phyloP scores from a whole-genome alignment of 371 early-diverging fungal species.

The Apophysomyces sp. region DNA sequence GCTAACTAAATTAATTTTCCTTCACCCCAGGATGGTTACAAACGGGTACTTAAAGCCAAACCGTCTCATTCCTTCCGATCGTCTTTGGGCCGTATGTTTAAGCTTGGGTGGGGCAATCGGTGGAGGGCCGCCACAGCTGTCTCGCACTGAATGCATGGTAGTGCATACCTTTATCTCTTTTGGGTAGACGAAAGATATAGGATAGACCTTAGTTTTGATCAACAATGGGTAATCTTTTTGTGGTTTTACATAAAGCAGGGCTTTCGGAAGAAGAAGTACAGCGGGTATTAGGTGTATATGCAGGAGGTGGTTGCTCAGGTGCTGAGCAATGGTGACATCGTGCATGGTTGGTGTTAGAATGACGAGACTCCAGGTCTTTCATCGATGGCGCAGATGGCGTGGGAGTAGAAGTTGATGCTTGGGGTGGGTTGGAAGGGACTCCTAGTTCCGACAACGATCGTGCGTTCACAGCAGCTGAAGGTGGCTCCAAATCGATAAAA shows the following conservation, averaged over 20 bases:
- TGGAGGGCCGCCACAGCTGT: constrained; percentile 7
- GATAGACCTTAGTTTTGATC: neutral
- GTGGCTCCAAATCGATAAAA: neutral
- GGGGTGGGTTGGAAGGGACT: neutral
- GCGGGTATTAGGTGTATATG: neutral
- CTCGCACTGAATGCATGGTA: constrained; percentile 16
- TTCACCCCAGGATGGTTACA: constrained; percentile 34
- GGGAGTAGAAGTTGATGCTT: neutral
- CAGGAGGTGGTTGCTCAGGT: neutral
- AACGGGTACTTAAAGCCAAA: constrained; percentile 37
- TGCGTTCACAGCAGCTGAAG: neutral
- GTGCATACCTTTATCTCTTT: neutral
- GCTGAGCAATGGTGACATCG: neutral
- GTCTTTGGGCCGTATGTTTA: constrained; percentile 41
- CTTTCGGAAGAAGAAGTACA: neutral
- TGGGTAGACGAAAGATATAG: neutral
- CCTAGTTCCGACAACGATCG: neutral
- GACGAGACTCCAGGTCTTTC: neutral
- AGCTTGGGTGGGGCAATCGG: constrained; percentile 21
- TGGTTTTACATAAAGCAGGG: neutral
- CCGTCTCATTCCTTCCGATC: constrained; percentile 35
- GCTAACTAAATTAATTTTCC: neutral
- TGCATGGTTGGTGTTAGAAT: neutral
- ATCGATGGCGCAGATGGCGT: neutral
- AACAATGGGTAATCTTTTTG: neutral